Percentiles rank a stretch among this genome's conserved stretches.
Evolutionary conservation across 495 filamentous ascomycete genomes (phyloP).

Genomic region (Trichoderma erinaceum): DNA sequence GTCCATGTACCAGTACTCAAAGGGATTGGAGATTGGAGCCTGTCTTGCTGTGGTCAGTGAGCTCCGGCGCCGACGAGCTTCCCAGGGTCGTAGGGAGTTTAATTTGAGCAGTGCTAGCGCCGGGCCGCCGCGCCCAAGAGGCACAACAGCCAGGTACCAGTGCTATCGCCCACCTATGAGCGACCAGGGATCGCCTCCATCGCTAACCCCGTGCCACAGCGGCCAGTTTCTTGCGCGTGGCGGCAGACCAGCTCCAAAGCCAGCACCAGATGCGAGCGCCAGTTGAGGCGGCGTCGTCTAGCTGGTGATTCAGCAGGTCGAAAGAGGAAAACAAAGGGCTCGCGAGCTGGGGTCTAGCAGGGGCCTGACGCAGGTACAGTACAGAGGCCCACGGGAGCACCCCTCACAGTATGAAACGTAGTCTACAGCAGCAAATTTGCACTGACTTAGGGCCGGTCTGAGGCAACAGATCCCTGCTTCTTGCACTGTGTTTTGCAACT

Average conservation of each 20-base stretch:
- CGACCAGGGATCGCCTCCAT: background rate
- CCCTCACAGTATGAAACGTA: background rate
- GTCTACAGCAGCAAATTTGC: background rate
- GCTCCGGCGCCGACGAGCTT: background rate
- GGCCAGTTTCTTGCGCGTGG: background rate
- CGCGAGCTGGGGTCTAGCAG: constrained; percentile 2
- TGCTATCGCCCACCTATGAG: background rate
- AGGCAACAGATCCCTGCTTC: background rate
- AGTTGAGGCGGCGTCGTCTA: background rate
- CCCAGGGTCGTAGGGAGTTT: constrained; percentile 13
- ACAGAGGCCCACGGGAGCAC: background rate
- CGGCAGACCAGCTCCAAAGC: background rate
- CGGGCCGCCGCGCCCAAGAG: background rate
- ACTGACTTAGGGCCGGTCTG: background rate
- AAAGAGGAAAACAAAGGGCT: constrained; percentile 11
- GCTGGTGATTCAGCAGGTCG: background rate
- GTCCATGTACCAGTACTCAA: background rate
- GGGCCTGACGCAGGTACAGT: constrained; percentile 11
- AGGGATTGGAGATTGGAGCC: background rate
- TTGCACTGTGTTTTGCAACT: constrained; percentile 6
- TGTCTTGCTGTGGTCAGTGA: background rate
- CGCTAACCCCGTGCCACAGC: background rate
- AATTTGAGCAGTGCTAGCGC: constrained; percentile 12
- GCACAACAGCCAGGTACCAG: background rate
- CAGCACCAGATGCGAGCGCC: background rate